Conservation (phyloP, 2,329 filamentous ascomycete genomes). For the Furcasterigmium furcatum region DNA sequence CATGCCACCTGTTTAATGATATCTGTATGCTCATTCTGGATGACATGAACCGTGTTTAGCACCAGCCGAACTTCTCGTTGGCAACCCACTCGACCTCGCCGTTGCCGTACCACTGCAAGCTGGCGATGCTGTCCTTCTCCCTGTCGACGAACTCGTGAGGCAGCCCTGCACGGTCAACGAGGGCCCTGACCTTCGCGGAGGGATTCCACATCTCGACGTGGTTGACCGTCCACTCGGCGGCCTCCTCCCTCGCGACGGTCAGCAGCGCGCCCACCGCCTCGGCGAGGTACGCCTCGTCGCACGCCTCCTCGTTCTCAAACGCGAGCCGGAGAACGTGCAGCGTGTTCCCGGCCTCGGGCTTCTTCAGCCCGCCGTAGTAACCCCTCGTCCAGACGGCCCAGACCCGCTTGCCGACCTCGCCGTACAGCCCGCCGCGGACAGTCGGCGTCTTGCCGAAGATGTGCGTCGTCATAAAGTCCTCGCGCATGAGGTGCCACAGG, state of each 20-base stretch:
- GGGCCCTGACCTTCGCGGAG: slow-evolving; percentile 41
- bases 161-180: slow-evolving; percentile 47
- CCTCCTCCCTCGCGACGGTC: slow-evolving; percentile 65
- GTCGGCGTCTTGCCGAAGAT: slow-evolving; percentile 54
- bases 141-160: slow-evolving; percentile 49
- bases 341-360: slow-evolving; percentile 55
- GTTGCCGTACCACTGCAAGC: slow-evolving; percentile 67
- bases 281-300: slow-evolving; percentile 37
- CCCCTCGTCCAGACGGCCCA: slow-evolving; percentile 73
- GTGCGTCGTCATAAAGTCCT: slow-evolving; percentile 70
- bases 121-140: slow-evolving; percentile 66
- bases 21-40: slow-evolving; percentile 1
- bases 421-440: slow-evolving; percentile 69
- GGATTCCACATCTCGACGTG: slow-evolving; percentile 85
- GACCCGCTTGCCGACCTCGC: slow-evolving; percentile 49
- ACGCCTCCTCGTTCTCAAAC: slow-evolving; percentile 51
- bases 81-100: slow-evolving; percentile 66
- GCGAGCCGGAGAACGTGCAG: slow-evolving; percentile 68
- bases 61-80: slow-evolving; percentile 80
- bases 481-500: slow-evolving; percentile 75
- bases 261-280: slow-evolving; percentile 61
- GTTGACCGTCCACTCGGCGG: slow-evolving; percentile 65
- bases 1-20: neutral
- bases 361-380: slow-evolving; percentile 55
- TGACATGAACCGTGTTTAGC: slow-evolving; percentile 35